Conservation (phyloP, 164 flowering plant species). For the Akebia trifoliata region DNA sequence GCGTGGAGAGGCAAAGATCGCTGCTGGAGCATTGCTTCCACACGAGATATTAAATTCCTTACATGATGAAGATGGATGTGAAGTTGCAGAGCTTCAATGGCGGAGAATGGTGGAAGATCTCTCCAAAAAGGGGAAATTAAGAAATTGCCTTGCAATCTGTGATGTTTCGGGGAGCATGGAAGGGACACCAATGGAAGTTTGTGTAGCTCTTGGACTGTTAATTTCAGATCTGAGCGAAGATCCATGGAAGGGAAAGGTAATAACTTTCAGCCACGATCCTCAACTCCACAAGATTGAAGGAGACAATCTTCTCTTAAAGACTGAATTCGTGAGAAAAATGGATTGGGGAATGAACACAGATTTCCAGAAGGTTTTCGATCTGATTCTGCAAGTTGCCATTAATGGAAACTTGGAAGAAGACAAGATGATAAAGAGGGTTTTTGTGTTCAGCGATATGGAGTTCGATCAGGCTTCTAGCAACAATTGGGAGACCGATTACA, state of each 20-base stretch:
- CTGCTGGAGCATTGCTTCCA: conserved; percentile 41
- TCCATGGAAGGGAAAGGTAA: conserved; percentile 15
- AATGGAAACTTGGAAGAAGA: conserved; percentile 9
- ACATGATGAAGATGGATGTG: conserved; percentile 15
- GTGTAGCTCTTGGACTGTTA: conserved; percentile 10
- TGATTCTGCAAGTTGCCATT: conserved; percentile 1
- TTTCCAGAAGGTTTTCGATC: conserved; percentile 18
- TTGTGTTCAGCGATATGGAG: conserved; percentile 38
- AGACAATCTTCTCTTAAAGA: conserved; percentile 4
- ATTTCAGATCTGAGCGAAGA: conserved; percentile 16
- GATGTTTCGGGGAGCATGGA: conserved; percentile 16
- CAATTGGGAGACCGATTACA: conserved; percentile 39
- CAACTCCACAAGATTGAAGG: conserved; percentile 9
- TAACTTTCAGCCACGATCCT: conserved; percentile 5
- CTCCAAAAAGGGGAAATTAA: conserved; percentile 35
- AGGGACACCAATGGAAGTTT: conserved; percentile 12
- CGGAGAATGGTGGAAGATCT: conserved; percentile 33
- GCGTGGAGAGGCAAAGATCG: conserved; percentile 37
- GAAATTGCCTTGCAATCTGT: conserved; percentile 32
- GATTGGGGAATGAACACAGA: conserved; percentile 6
- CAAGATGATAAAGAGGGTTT: conserved; percentile 27
- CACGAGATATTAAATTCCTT: conserved; percentile 32
- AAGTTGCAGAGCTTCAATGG: conserved; percentile 43
- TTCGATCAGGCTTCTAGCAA: conserved; percentile 3
- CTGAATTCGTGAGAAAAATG: not conserved